Evolutionary conservation across 805 yeast species (phyloP).

Genomic region (Starmerella potacharoeniae): DNA sequence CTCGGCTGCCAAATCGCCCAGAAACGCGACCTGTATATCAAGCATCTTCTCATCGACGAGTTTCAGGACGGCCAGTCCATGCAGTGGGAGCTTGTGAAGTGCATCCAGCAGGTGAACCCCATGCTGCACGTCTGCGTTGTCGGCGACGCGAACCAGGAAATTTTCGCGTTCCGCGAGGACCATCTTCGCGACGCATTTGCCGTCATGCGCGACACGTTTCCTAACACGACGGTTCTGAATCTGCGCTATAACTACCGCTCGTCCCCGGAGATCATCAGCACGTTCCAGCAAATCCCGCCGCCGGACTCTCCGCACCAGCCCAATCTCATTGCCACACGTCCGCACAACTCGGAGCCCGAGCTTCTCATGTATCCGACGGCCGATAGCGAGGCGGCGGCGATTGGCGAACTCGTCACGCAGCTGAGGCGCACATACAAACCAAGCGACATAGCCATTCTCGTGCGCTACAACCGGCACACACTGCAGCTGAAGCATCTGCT

Average conservation of each 20-base stretch:
- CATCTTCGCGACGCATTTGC: conserved; percentile 10
- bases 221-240: neutral
- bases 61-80: conserved; percentile 61
- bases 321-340: neutral
- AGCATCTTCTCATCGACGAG: conserved; percentile 80
- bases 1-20: conserved; percentile 32
- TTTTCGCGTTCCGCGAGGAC: conserved; percentile 13
- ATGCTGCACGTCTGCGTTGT: conserved; percentile 9
- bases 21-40: conserved; percentile 28
- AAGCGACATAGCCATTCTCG: conserved; percentile 14
- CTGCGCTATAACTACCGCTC: conserved; percentile 18
- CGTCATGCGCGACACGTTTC: conserved; percentile 9
- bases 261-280: conserved; percentile 8
- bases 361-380: neutral
- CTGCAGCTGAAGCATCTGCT: neutral
- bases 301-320: neutral
- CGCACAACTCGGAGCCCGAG: conserved; percentile 8
- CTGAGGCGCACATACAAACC: neutral
- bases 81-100: conserved; percentile 14
- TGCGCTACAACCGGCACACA: conserved; percentile 9
- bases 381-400: neutral
- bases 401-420: neutral
- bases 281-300: conserved; percentile 8
- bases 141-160: conserved; percentile 22
- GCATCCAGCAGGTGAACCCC: conserved; percentile 1